Percentiles rank a stretch among this genome's conserved stretches.
phyloP scores from a whole-genome alignment of 768 basidiomycete species.

The Royoungia palumana region DNA sequence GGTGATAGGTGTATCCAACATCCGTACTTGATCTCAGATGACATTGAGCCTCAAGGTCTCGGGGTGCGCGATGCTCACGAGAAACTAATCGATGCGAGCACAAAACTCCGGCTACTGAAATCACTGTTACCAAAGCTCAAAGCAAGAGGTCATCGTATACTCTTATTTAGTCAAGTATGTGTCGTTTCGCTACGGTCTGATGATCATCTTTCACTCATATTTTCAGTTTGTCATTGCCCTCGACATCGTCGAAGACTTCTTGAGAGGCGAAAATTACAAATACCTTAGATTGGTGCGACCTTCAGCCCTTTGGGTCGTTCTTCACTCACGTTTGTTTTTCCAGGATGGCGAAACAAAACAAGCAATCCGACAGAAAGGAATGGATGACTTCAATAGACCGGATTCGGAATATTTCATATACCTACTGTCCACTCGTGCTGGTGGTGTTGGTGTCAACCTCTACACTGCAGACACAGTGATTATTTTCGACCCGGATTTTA shows the following conservation, averaged over 20 bases:
- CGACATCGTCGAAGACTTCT: slow-evolving; percentile 85
- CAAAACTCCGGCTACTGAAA: slow-evolving; percentile 81
- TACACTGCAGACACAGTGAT: slow-evolving; percentile 92
- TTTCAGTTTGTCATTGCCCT: slow-evolving; percentile 84
- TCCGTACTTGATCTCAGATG: slow-evolving; percentile 78
- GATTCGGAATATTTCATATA: slow-evolving; percentile 89
- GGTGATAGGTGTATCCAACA: slow-evolving; percentile 77
- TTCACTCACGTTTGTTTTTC: slow-evolving; percentile 4
- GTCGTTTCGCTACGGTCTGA: neutral
- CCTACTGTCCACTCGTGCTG: slow-evolving; percentile 87
- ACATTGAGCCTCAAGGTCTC: slow-evolving; percentile 72
- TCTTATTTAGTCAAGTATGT: slow-evolving; percentile 87
- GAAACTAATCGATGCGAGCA: slow-evolving; percentile 77
- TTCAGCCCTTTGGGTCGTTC: slow-evolving; percentile 2
- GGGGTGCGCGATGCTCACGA: slow-evolving; percentile 61
- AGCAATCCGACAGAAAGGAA: slow-evolving; percentile 82
- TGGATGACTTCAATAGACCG: slow-evolving; percentile 92
- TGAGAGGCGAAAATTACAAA: slow-evolving; percentile 74
- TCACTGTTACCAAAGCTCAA: slow-evolving; percentile 78
- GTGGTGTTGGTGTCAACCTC: slow-evolving; percentile 91
- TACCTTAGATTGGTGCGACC: slow-evolving; percentile 68
- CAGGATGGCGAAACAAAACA: slow-evolving; percentile 91
- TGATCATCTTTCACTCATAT: neutral
- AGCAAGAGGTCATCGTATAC: slow-evolving; percentile 80
- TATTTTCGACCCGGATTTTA: slow-evolving; percentile 95